phyloP scores from a whole-genome alignment of 179 eudicot genomes.

The Beta corolliflora region DNA sequence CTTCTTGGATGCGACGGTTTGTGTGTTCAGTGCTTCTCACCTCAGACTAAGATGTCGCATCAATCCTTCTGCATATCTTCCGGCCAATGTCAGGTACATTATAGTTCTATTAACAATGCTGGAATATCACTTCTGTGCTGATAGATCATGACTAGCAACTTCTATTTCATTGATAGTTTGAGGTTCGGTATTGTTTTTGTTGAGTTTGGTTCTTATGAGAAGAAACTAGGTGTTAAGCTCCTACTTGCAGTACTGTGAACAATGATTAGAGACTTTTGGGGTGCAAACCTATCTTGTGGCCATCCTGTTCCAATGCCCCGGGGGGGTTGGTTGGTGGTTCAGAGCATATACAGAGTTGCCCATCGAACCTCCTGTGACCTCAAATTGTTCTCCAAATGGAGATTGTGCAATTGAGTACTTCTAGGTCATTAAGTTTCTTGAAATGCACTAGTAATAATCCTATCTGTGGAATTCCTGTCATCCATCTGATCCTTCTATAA shows the following conservation, averaged over 20 bases:
- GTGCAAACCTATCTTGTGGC: neutral
- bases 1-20: constrained; percentile 84
- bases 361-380: neutral
- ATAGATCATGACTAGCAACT: neutral
- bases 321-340: neutral
- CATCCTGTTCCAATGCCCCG: neutral
- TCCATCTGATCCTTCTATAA: constrained; percentile 8
- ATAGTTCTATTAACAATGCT: neutral
- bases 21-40: constrained; percentile 71
- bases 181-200: neutral
- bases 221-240: neutral
- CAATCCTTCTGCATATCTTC: constrained; percentile 76
- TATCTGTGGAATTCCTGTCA: neutral
- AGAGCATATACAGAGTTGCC: neutral
- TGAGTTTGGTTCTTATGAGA: neutral
- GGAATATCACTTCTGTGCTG: neutral
- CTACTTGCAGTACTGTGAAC: neutral
- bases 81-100: constrained; percentile 62
- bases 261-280: neutral
- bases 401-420: neutral
- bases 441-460: neutral
- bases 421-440: neutral
- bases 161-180: neutral
- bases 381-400: neutral
- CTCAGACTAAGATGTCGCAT: constrained; percentile 79